phyloP scores from a whole-genome alignment of 2,329 filamentous ascomycete genomes.

The Pestalotiopsis fici region DNA sequence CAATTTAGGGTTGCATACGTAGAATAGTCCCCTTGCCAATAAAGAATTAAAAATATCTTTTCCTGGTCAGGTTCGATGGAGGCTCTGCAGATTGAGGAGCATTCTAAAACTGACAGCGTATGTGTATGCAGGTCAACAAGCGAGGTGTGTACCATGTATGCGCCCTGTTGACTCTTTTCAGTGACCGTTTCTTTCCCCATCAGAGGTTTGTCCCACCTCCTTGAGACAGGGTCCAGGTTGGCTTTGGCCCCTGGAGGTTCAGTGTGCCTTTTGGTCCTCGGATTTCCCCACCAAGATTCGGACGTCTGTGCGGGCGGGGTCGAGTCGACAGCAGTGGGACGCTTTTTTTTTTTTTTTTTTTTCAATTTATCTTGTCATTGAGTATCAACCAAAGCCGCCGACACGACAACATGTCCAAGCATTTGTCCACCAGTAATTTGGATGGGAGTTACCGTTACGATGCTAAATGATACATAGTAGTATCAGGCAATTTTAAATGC shows the following conservation, averaged over 20 bases:
- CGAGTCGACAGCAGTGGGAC: background rate
- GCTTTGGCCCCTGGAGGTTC: background rate
- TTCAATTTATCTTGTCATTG: background rate
- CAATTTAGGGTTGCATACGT: background rate
- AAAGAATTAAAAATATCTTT: slow-evolving; percentile 3
- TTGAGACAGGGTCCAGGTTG: slow-evolving; percentile 3
- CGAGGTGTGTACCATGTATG: background rate
- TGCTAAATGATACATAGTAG: background rate
- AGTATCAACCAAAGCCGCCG: background rate
- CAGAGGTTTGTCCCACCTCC: background rate
- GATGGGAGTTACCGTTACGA: background rate
- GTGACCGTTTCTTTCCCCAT: background rate
- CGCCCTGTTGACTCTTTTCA: background rate
- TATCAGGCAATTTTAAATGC: background rate
- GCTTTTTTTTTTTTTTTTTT: background rate
- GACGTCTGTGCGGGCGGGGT: background rate
- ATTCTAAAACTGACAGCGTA: background rate
- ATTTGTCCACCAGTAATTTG: background rate
- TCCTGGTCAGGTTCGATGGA: background rate
- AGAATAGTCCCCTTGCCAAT: background rate
- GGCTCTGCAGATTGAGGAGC: background rate
- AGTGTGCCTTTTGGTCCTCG: background rate
- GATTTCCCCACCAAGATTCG: background rate
- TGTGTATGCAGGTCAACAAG: background rate
- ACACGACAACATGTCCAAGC: background rate